phyloP scores from a whole-genome alignment of 2,329 filamentous ascomycete species.

The Sphaceloma murrayae region DNA sequence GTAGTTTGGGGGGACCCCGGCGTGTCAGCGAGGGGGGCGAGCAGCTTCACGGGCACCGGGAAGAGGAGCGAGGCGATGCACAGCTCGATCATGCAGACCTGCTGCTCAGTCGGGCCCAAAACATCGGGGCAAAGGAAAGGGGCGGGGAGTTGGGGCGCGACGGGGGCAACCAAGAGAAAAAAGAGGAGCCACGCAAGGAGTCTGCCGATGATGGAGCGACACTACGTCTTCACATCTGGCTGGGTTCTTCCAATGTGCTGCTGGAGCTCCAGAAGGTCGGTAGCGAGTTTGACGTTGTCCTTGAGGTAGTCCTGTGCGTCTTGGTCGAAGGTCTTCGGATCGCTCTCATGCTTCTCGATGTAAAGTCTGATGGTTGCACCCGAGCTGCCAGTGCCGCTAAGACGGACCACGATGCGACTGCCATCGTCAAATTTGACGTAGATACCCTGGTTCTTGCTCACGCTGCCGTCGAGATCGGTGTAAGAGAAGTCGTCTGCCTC shows the following conservation, averaged over 20 bases:
- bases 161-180: too few species aligned
- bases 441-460: slow-evolving; percentile 90
- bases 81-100: too few species aligned
- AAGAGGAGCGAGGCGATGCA: too few species aligned
- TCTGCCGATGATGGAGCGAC: too few species aligned
- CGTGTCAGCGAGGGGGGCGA: too few species aligned
- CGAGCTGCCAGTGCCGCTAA: slow-evolving; percentile 90
- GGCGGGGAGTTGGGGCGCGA: too few species aligned
- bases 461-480: slow-evolving; percentile 94
- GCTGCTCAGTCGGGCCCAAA: too few species aligned
- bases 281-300: slow-evolving; percentile 78
- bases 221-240: slow-evolving; percentile 96
- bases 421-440: slow-evolving; percentile 91
- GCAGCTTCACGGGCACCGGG: too few species aligned
- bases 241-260: slow-evolving; percentile 86
- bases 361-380: slow-evolving; percentile 95
- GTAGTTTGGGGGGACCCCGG: too few species aligned
- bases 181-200: too few species aligned
- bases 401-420: slow-evolving; percentile 85
- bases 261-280: slow-evolving; percentile 81
- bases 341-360: slow-evolving; percentile 86
- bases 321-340: slow-evolving; percentile 64
- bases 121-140: too few species aligned
- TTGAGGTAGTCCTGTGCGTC: slow-evolving; percentile 92
- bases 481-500: slow-evolving; percentile 96